A percentile compares a stretch with the other conserved stretches of the same genome.
phyloP scores from a whole-genome alignment of 1,284 basidiomycete genomes.

The Golubevia pallescens region DNA sequence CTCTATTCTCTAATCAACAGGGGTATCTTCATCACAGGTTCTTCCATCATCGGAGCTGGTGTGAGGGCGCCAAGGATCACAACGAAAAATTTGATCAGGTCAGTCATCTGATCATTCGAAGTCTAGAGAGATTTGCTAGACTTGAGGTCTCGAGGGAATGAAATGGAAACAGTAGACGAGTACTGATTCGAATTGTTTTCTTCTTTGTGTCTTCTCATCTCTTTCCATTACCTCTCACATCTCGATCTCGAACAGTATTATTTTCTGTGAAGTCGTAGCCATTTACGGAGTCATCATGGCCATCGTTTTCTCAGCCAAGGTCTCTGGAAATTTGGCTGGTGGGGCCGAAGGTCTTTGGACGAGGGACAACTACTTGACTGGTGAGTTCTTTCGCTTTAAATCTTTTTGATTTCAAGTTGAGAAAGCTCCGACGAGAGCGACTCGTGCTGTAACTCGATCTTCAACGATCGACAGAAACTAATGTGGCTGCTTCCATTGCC shows the following conservation, averaged over 20 bases:
- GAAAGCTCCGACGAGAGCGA: neutral
- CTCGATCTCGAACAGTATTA: slow-evolving; percentile 74
- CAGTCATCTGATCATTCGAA: slow-evolving; percentile 52
- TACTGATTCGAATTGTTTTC: too few relatives aligned
- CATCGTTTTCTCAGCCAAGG: slow-evolving; percentile 60
- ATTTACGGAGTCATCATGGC: slow-evolving; percentile 84
- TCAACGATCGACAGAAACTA: neutral
- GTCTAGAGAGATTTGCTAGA: too few relatives aligned
- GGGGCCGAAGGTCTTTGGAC: slow-evolving; percentile 39
- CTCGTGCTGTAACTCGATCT: too few relatives aligned
- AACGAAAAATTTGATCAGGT: slow-evolving; percentile 98
- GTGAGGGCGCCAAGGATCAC: slow-evolving; percentile 91
- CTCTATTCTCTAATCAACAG: slow-evolving; percentile 66
- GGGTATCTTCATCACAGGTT: slow-evolving; percentile 96
- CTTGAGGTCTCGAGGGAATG: too few relatives aligned
- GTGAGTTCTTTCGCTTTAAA: slow-evolving; percentile 10
- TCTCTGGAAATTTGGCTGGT: slow-evolving; percentile 40
- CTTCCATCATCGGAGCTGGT: slow-evolving; percentile 93
- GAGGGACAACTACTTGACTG: slow-evolving; percentile 55
- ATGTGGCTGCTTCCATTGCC: neutral
- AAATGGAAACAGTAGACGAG: too few relatives aligned
- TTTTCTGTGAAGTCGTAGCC: slow-evolving; percentile 98
- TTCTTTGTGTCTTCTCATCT: too few relatives aligned
- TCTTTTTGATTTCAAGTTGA: neutral
- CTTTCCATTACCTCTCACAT: too few relatives aligned